A percentile compares a stretch with the other conserved stretches of the same genome.
phyloP scores from a whole-genome alignment of 768 basidiomycete genomes.

The Rhizopogon vesiculosus region DNA sequence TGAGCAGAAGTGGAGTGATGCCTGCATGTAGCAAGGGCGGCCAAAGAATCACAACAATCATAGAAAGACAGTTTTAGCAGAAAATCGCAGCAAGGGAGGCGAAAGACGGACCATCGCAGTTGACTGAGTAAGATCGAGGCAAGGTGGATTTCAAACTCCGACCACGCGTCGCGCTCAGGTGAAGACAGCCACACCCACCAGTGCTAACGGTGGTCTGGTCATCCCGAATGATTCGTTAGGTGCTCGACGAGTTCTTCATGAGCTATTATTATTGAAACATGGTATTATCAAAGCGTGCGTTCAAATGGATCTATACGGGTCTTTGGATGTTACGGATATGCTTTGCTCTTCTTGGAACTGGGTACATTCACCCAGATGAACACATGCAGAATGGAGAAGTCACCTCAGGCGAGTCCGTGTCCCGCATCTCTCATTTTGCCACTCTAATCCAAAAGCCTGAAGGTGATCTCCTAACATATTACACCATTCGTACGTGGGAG shows the following conservation, averaged over 20 bases:
- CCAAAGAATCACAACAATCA: background rate
- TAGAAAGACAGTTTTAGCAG: slow-evolving; percentile 9
- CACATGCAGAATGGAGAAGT: slow-evolving; percentile 37
- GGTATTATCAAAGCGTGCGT: slow-evolving; percentile 10
- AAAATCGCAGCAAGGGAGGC: slow-evolving; percentile 2
- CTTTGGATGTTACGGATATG: slow-evolving; percentile 24
- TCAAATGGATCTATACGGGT: slow-evolving; percentile 14
- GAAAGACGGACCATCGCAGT: slow-evolving; percentile 20
- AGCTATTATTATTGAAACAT: background rate
- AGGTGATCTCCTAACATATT: slow-evolving; percentile 25
- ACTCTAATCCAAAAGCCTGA: slow-evolving; percentile 3
- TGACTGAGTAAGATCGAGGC: background rate
- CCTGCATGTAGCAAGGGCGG: slow-evolving; percentile 34
- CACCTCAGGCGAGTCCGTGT: slow-evolving; percentile 24
- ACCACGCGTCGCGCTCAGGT: background rate
- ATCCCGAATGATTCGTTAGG: background rate
- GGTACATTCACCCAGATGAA: slow-evolving; percentile 39
- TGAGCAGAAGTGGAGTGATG: slow-evolving; percentile 85
- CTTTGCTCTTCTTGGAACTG: slow-evolving; percentile 29
- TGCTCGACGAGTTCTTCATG: background rate
- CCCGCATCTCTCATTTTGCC: background rate
- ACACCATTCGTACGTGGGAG: slow-evolving; percentile 31
- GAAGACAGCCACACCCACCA: too few relatives aligned
- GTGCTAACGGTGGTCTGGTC: background rate
- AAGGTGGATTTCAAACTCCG: slow-evolving; percentile 27